phyloP scores from a whole-genome alignment of 371 early-diverging fungal genomes.

The Enterospora canceri region DNA sequence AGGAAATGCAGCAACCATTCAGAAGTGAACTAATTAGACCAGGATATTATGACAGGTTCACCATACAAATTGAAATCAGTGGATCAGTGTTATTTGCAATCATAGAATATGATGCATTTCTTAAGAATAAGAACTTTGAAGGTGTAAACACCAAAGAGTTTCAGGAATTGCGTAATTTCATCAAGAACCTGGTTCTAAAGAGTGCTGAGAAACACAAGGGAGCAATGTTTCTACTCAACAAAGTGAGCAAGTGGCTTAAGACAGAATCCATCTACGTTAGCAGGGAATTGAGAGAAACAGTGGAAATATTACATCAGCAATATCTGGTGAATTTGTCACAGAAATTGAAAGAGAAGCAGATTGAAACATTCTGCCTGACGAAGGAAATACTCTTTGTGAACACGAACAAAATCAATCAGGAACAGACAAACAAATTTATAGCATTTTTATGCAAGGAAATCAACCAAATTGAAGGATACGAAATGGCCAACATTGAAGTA shows the following conservation, averaged over 20 bases:
- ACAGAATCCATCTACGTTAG: conserved; percentile 31
- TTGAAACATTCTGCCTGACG: conserved; percentile 28
- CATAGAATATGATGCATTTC: conserved; percentile 29
- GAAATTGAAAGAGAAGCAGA: conserved; percentile 16
- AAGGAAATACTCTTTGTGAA: conserved; percentile 29
- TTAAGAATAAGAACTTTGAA: conserved; percentile 6
- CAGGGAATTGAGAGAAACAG: conserved; percentile 16
- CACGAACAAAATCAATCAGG: conserved; percentile 16
- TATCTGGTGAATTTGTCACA: conserved; percentile 24
- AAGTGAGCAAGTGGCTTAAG: conserved; percentile 28
- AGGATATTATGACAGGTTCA: conserved; percentile 21
- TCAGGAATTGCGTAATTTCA: conserved; percentile 11
- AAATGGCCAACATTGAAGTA: conserved; percentile 21
- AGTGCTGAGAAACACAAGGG: conserved; percentile 6
- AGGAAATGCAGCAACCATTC: neutral
- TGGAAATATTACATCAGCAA: conserved; percentile 34
- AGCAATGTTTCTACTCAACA: conserved; percentile 13
- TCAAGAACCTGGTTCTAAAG: conserved; percentile 26
- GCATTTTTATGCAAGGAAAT: conserved; percentile 19
- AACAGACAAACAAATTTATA: conserved; percentile 11
- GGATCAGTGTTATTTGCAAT: conserved; percentile 35
- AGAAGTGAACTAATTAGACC: conserved; percentile 22
- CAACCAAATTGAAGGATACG: conserved; percentile 1
- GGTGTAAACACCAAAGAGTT: conserved; percentile 31
- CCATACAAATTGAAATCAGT: conserved; percentile 28